These are phyloP conservation scores for Hemerocallis citrina DNA, from an alignment of 106 monocot species.

Conservation along the genomic window DNA sequence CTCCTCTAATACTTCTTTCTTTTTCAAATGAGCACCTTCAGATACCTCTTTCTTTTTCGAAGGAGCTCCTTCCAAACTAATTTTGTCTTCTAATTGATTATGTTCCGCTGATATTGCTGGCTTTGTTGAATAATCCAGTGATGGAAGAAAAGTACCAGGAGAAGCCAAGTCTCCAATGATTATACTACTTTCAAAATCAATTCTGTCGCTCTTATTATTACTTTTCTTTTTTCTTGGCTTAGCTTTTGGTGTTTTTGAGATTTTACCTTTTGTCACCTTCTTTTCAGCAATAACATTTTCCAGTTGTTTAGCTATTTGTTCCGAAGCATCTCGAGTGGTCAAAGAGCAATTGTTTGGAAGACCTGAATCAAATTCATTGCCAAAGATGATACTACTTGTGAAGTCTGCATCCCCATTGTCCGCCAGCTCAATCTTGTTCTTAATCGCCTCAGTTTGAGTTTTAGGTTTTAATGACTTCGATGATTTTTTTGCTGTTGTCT, in stretches of 20 bases:
- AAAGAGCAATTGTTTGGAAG: conserved; percentile 8
- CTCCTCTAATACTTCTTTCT: conserved; percentile 2
- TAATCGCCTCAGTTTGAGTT: background rate
- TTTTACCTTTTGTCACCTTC: conserved; percentile 5
- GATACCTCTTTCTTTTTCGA: background rate
- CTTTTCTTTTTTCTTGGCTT: conserved; percentile 17
- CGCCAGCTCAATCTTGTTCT: background rate
- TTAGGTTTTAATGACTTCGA: conserved; percentile 2
- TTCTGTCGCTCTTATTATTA: background rate
- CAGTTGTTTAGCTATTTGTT: conserved; percentile 33
- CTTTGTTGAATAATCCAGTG: background rate
- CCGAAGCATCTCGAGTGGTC: conserved; percentile 19
- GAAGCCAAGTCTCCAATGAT: background rate
- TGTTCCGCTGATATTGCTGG: background rate
- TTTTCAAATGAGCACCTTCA: background rate
- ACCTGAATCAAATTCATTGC: conserved; percentile 9
- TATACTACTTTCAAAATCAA: conserved; percentile 8
- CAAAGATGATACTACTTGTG: conserved; percentile 33
- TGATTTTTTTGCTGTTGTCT: background rate
- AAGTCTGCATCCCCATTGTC: conserved; percentile 20
- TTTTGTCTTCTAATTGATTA: background rate
- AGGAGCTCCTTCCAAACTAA: background rate
- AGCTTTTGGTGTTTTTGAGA: conserved; percentile 11
- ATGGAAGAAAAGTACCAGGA: background rate
- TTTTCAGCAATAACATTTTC: conserved; percentile 26